These are phyloP conservation scores for Paxillus involutus DNA, from an alignment of 768 basidiomycete species.

Conservation along the genomic window DNA sequence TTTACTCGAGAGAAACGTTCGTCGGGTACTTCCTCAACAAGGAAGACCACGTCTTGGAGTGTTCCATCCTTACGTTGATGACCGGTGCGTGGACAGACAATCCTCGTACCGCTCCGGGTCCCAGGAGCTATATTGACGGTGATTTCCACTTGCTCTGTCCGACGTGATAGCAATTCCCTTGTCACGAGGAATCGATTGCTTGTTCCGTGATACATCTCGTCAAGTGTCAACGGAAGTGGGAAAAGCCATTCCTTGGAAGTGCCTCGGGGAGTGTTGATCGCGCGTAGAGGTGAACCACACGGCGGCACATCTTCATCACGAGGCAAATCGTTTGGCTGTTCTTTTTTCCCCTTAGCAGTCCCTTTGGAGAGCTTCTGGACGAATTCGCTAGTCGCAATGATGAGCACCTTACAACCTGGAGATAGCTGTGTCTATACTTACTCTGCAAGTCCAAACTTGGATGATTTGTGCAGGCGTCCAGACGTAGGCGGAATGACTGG, in stretches of 20 bases:
- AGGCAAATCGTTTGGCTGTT: not conserved
- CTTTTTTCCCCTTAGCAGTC: constrained; percentile 4
- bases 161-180: constrained; percentile 49
- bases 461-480: constrained; percentile 16
- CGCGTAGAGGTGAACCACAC: constrained; percentile 39
- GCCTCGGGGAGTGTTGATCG: constrained; percentile 39
- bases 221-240: constrained; percentile 57
- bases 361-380: constrained; percentile 27
- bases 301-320: constrained; percentile 15
- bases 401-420: constrained; percentile 5
- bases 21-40: constrained; percentile 60
- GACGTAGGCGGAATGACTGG: constrained; percentile 32
- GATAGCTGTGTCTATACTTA: constrained; percentile 12
- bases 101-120: constrained; percentile 58
- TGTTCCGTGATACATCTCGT: constrained; percentile 60
- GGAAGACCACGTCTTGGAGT: constrained; percentile 66
- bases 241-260: constrained; percentile 65
- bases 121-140: constrained; percentile 62
- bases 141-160: constrained; percentile 53
- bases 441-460: constrained; percentile 28
- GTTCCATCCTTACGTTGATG: constrained; percentile 58
- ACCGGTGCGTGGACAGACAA: constrained; percentile 63
- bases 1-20: constrained; percentile 54
- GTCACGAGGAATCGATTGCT: constrained; percentile 59
- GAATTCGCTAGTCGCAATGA: constrained; percentile 24